Base-by-base conservation (phyloP, 352 stramenopile species). In the Globisporangium abappressorium region DNA sequence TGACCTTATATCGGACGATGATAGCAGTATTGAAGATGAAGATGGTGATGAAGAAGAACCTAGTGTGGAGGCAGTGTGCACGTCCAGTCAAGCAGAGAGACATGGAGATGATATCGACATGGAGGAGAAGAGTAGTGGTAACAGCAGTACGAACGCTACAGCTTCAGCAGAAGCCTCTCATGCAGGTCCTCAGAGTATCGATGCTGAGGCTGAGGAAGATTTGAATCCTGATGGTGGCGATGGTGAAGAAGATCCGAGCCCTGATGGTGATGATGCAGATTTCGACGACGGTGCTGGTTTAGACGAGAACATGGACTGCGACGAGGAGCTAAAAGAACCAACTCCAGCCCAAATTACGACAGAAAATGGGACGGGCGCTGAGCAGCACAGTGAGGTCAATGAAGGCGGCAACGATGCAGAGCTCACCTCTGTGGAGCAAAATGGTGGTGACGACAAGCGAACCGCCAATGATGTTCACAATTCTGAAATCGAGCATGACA, bases 1-100 rank as follows among this genome's bases (percentile, higher is more conserved):
- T 36, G 55, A 69, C 15, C 41, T 69, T 33, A 20, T 69, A 11
- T 69, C 64, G 12, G 63, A 64, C 12, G 51, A 67, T 20, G 58
- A 64, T 24, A 57, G 22, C 49, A 57, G 49, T 57, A 57, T 14
- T 56, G 49, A 56, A 56, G 49, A 56, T 18, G 38, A 64, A 4
- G 20, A 56, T 20, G 51, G 51, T 4, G 15, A 46, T 46, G 38
- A 46, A 46, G 14, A 46, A 46, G 11, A 18, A 46, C 14, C 49
- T 6, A 33, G 49, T 57, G 49, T 33, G 49, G 22, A 57, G 28
- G 11, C 49, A 57, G 22, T 56, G 22, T 12, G 22, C 49, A 26
- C n/a, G 49, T 20, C 49, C n/a, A 56, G 49, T 28, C 8, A 56
- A 8, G 49, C 11, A 56, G 3, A 57, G 9, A 5, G 30, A 33